phyloP scores from a whole-genome alignment of 2,329 filamentous ascomycete genomes.

The Rachicladosporium sp. region DNA sequence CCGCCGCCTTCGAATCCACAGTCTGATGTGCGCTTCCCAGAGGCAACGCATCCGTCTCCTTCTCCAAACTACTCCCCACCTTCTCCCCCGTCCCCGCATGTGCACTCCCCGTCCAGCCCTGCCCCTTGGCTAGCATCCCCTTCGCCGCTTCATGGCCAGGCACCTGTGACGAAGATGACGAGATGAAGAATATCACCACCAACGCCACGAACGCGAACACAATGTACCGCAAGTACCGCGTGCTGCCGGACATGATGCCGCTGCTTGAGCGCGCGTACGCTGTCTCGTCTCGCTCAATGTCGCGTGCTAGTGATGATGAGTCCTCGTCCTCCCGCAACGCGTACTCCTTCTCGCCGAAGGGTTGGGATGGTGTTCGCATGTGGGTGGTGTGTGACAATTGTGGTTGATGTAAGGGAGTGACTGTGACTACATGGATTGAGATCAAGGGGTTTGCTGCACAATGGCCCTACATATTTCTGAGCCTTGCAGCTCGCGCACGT shows the following conservation, averaged over 20 bases:
- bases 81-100: too few relatives aligned
- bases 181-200: slow-evolving; percentile 71
- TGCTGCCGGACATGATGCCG: slow-evolving; percentile 52
- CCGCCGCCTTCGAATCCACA: background rate
- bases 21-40: background rate
- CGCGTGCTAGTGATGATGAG: too few relatives aligned
- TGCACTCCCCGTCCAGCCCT: slow-evolving; percentile 9
- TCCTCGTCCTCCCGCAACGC: too few relatives aligned
- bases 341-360: too few relatives aligned
- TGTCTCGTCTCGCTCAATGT: too few relatives aligned
- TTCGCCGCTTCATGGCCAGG: slow-evolving; percentile 12
- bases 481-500: too few relatives aligned
- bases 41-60: slow-evolving; percentile 1
- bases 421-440: too few relatives aligned
- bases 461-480: too few relatives aligned
- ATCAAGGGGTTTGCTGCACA: too few relatives aligned
- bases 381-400: too few relatives aligned
- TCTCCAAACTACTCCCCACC: background rate
- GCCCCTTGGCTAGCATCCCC: slow-evolving; percentile 21
- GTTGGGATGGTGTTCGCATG: too few relatives aligned
- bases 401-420: too few relatives aligned
- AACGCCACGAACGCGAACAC: slow-evolving; percentile 75
- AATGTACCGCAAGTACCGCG: slow-evolving; percentile 60
- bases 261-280: background rate
- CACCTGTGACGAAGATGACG: slow-evolving; percentile 41